Percentiles rank a stretch among this genome's conserved stretches.
phyloP scores from a whole-genome alignment of 2,329 filamentous ascomycete species.

The Aspergillus persii region DNA sequence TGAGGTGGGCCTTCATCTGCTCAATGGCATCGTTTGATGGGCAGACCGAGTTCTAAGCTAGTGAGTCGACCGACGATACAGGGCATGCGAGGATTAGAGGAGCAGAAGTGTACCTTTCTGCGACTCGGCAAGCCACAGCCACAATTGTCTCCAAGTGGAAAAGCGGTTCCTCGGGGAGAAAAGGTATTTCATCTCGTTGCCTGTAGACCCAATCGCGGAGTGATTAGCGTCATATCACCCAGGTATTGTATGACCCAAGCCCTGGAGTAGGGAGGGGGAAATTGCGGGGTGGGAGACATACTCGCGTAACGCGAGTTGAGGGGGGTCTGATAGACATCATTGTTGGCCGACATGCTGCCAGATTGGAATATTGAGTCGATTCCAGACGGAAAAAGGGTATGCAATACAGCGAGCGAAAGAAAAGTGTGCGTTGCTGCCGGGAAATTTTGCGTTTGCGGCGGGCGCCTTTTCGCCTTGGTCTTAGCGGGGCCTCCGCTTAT shows the following conservation, averaged over 20 bases:
- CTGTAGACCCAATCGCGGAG: constrained; percentile 21
- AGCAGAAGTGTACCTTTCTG: constrained; percentile 54
- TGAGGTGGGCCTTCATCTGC: constrained; percentile 71
- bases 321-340: constrained; percentile 65
- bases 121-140: constrained; percentile 78
- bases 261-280: neutral
- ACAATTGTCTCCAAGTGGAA: constrained; percentile 79
- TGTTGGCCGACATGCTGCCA: constrained; percentile 38
- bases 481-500: constrained; percentile 36
- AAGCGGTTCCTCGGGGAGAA: constrained; percentile 75
- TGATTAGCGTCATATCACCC: neutral
- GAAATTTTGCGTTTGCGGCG: constrained; percentile 27
- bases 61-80: constrained; percentile 21
- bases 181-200: constrained; percentile 70
- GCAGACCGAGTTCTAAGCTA: constrained; percentile 65
- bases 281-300: constrained; percentile 25
- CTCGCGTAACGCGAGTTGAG: constrained; percentile 72
- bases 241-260: neutral
- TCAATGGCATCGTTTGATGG: constrained; percentile 73
- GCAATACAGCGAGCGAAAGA: constrained; percentile 14
- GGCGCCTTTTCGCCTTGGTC: neutral
- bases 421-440: constrained; percentile 21
- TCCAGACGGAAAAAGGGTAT: constrained; percentile 21
- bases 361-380: constrained; percentile 17
- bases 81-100: constrained; percentile 8